Percentiles rank a stretch among this genome's conserved stretches.
Evolutionary conservation across 352 stramenopile species (phyloP).

Genomic region (Phytopythium oedochilum): DNA sequence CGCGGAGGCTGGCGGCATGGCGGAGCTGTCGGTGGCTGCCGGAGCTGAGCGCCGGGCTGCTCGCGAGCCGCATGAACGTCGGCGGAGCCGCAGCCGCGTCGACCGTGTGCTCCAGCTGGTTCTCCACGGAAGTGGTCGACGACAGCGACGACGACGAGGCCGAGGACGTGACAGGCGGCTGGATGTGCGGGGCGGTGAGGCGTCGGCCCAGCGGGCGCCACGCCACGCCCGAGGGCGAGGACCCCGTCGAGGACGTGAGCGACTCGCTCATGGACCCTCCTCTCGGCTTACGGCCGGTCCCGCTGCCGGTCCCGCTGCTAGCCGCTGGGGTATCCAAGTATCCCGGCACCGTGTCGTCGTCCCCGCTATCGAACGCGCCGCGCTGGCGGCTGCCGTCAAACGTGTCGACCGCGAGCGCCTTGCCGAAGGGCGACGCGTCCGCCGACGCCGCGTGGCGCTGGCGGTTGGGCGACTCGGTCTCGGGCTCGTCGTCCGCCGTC

Average conservation of each 20-base stretch:
- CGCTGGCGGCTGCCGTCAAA: not conserved
- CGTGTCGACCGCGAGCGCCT: not conserved
- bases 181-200: constrained; percentile 17
- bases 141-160: constrained; percentile 12
- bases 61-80: constrained; percentile 24
- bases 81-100: constrained; percentile 2
- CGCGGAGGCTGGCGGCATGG: constrained; percentile 36
- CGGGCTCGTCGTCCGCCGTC: constrained; percentile 24
- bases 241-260: constrained; percentile 26
- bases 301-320: not conserved
- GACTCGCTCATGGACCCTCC: constrained; percentile 42
- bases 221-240: constrained; percentile 21
- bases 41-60: constrained; percentile 14
- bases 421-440: constrained; percentile 9
- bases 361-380: constrained; percentile 3
- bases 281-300: constrained; percentile 16
- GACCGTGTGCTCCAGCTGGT: constrained; percentile 13
- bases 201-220: constrained; percentile 53
- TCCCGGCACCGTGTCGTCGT: not conserved
- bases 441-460: not conserved
- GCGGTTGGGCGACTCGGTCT: constrained; percentile 10
- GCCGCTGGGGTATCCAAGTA: not conserved
- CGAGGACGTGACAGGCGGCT: constrained; percentile 5
- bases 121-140: constrained; percentile 6
- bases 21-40: constrained; percentile 14